Base-by-base conservation (phyloP, 2,329 filamentous ascomycete genomes). In the Blastomyces parvus region DNA sequence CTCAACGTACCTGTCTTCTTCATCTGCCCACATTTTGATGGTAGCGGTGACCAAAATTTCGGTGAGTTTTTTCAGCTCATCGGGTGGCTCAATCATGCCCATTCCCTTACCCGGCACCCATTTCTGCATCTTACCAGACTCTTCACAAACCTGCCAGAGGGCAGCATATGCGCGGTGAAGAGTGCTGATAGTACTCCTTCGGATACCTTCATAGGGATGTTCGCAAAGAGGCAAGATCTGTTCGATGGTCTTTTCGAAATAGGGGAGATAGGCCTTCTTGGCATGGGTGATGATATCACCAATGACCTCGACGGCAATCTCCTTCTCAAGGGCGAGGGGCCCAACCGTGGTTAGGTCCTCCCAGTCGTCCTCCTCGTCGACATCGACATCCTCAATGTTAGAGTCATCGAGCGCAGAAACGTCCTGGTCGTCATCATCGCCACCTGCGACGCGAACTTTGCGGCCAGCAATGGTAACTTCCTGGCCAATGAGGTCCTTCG, bases 281-380 rank as follows among this genome's bases (percentile, higher is more conserved):
- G 90, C 90, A 80, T 95, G 88, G 57, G 89, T 88, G 71, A 97
- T 88, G 66, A 99, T 86, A 73, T 99, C 94, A 67, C 92, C 94
- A 44, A 97, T 84, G 6, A 97, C 92, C 76, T 99, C 94, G 55
- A 96, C 86, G 46, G 94, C 93, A 70, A 97, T 95, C 78, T 99
- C 94, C 79, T 97, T 97, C 82, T 97, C 94, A 70, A 96, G 85
- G 30, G 93, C 91, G 62, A 97, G 85, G 61, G 91, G 91, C 33
- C 91, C 95, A 66, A 95, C 89, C 60, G 90, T 90, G 64, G 86
- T 87, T 58, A 95, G 82, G 70, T 91, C 89, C 70, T 91, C 88
- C 84, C 90, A 91, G 65, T 91, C 90, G 64, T 91, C 90, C 53
- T 93, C 89, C 46, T 91, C 88, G 56, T 91, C 89, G 17, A 88